Evolutionary conservation across 228 moss, liverwort and hornwort genomes (phyloP), one percentile per base, ranked within the genome.

Genomic region (Sphagnum magellanicum): DNA sequence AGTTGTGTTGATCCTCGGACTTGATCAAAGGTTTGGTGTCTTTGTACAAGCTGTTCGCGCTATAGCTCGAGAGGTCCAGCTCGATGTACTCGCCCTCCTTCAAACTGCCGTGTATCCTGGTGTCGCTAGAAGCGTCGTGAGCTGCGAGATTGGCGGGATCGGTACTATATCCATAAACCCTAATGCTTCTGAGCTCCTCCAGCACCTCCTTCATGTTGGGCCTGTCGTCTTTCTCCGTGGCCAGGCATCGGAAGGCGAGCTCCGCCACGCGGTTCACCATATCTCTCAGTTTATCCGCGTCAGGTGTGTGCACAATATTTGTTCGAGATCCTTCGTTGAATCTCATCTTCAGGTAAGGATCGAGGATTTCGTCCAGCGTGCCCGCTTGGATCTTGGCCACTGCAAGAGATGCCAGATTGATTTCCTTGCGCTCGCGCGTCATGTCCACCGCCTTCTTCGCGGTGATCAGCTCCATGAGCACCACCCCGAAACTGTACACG

Each of bases 401-500:
- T 5, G 86, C 86, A 12, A 86, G 47, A 8, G 86, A 79, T 5
- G 86, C 77, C 15, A 86, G 59, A 65, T 86, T 86, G 50, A 86
- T 82, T 73, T 86, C 86, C 75, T 77, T 82, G 32, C 77, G 77
- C 71, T 82, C 86, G 52, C 82, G 70, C 6, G 77, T 72, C 82
- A 86, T 79, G 61, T 86, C 86, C 6, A 86, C 86, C 8, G 86
- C 86, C 73, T 77, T 82, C 68, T 86, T 82, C 5, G 81, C 86
- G 0, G 86, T 82, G 51, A 86, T 74, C 11, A 86, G 82, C 75
- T 86, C 86, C 86, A 86, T 86, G 69, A 86, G 61, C 48, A 86
- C 86, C 63, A 85, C 85, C 15, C 85, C 85, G 12, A 81, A 78
- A 63, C 85, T 85, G 17, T 85, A 85, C 6, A 85, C 86, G 64